Percentiles rank a stretch among this genome's conserved stretches.
Conservation (phyloP, 257 asterid genomes). For the Lantana camara region DNA sequence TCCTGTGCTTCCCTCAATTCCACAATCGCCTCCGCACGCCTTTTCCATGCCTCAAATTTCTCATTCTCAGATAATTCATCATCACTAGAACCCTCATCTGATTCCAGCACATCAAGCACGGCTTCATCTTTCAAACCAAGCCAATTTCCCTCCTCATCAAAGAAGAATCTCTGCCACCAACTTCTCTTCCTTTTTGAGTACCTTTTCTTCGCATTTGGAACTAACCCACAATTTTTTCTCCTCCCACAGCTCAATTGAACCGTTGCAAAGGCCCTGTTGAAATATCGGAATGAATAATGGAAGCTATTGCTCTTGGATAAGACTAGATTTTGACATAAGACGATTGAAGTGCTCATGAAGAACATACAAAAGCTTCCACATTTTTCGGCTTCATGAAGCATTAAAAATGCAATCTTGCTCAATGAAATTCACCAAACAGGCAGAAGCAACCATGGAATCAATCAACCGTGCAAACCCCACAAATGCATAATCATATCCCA, state of each 20-base stretch:
- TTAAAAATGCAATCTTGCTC: conserved; percentile 47
- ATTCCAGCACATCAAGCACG: conserved; percentile 58
- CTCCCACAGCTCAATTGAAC: conserved; percentile 42
- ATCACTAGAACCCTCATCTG: conserved; percentile 49
- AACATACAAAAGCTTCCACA: conserved; percentile 60
- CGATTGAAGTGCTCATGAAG: conserved; percentile 90
- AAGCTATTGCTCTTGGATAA: conserved; percentile 37
- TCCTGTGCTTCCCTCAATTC: conserved; percentile 94
- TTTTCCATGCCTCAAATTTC: conserved; percentile 94
- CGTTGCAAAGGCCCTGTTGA: conserved; percentile 37
- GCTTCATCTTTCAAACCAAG: conserved; percentile 83
- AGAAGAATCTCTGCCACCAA: conserved; percentile 88
- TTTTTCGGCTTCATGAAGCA: conserved; percentile 58
- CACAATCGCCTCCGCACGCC: conserved; percentile 88
- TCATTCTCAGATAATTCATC: conserved; percentile 70
- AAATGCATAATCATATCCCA: conserved; percentile 33
- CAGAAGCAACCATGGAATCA: conserved; percentile 36
- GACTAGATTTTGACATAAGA: conserved; percentile 59
- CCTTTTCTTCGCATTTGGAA: conserved; percentile 71
- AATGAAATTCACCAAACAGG: conserved; percentile 25
- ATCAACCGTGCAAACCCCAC: conserved; percentile 41
- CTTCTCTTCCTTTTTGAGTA: conserved; percentile 54
- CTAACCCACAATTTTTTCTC: conserved; percentile 53
- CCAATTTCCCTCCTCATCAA: conserved; percentile 90
- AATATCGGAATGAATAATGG: conserved; percentile 31